phyloP scores from a whole-genome alignment of 139 green algal genomes.

The Volvox africanus region DNA sequence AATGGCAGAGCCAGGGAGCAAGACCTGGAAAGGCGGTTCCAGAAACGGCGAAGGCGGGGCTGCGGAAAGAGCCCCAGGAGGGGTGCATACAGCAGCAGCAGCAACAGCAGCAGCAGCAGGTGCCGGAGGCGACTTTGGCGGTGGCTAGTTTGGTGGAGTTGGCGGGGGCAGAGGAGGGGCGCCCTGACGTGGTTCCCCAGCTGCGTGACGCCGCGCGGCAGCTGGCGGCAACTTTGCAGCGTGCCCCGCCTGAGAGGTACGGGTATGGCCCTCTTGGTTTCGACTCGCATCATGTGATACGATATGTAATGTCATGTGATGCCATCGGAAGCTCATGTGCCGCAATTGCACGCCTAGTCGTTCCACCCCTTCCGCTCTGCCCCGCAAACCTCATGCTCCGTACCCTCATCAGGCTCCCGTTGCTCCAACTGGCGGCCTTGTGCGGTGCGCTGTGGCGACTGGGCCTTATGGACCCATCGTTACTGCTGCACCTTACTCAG shows the following conservation, averaged over 20 bases:
- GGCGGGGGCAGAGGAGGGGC: not conserved
- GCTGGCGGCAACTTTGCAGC: not conserved
- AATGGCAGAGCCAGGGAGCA: no score
- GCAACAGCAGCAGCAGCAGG: not conserved
- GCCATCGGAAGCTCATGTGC: no score
- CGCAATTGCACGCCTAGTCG: no score
- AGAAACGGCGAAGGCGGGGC: no score
- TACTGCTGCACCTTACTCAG: constrained; percentile 1
- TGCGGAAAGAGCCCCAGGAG: no score
- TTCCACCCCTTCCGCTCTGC: not conserved
- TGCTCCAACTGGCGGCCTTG: not conserved
- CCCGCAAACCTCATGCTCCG: not conserved
- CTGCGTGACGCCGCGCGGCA: not conserved
- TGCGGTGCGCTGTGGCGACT: not conserved
- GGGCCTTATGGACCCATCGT: not conserved
- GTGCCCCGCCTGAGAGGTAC: not conserved
- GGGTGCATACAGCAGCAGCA: not conserved
- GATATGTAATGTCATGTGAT: not conserved
- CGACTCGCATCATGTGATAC: not conserved
- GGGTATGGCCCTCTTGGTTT: not conserved
- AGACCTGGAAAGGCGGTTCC: no score
- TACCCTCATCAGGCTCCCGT: not conserved
- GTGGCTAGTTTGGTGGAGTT: not conserved
- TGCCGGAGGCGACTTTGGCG: not conserved
- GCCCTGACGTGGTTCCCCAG: not conserved